Conservation (phyloP, 2,329 filamentous ascomycete species). For the Aureobasidium sp. region DNA sequence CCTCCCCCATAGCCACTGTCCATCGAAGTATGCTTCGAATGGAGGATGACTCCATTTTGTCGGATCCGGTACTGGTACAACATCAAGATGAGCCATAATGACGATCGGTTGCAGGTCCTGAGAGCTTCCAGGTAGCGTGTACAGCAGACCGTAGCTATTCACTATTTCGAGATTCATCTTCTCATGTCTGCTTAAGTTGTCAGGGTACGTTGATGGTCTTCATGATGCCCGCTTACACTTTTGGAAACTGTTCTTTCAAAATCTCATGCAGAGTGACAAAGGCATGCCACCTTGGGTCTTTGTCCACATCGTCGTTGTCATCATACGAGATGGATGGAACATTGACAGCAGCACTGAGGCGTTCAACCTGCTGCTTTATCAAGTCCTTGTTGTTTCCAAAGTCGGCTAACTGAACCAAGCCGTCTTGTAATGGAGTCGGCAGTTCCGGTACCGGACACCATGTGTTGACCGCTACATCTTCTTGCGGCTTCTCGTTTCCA, state of each 20-base stretch:
- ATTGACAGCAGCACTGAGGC: constrained; percentile 41
- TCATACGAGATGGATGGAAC: constrained; percentile 50
- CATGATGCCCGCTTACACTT: constrained; percentile 24
- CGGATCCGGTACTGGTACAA: constrained; percentile 49
- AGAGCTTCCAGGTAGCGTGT: constrained; percentile 49
- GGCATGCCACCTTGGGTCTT: constrained; percentile 51
- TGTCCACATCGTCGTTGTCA: constrained; percentile 45
- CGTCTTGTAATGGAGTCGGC: not conserved
- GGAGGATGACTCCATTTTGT: constrained; percentile 54
- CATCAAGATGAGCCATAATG: constrained; percentile 57
- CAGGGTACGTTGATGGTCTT: not conserved
- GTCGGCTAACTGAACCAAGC: not conserved
- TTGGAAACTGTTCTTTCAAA: constrained; percentile 44
- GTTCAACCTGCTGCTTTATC: constrained; percentile 19
- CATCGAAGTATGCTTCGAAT: constrained; percentile 51
- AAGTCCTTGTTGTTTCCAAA: not conserved
- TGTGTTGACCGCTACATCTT: not conserved
- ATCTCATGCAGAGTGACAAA: constrained; percentile 48
- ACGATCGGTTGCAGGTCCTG: constrained; percentile 46
- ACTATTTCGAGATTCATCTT: constrained; percentile 44
- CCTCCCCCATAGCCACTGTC: constrained; percentile 53
- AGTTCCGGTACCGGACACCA: constrained; percentile 9
- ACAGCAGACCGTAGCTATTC: constrained; percentile 53
- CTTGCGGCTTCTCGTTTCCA: not conserved
- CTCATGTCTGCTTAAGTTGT: constrained; percentile 26